Percentiles rank a stretch among this genome's conserved stretches.
Conservation (phyloP, 768 basidiomycete species). For the Polyporus arcularius region DNA sequence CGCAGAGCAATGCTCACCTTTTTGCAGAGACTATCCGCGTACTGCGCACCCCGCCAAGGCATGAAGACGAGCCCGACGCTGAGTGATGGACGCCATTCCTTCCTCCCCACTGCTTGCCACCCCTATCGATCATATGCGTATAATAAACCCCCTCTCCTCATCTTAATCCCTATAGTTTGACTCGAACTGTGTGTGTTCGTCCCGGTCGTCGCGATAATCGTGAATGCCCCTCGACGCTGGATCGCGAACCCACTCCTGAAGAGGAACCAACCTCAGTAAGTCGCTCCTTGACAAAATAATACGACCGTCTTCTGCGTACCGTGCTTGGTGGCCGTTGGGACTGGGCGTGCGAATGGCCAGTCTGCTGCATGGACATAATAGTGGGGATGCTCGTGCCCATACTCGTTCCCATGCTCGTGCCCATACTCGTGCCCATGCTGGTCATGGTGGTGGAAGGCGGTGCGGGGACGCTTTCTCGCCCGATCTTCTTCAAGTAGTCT, state of each 20-base stretch:
- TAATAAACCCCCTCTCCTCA: conserved; percentile 3
- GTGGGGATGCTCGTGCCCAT: conserved; percentile 8
- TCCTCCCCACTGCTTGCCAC: background rate
- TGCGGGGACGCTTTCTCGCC: conserved; percentile 22
- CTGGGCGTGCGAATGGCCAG: conserved; percentile 2
- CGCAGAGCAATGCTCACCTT: conserved; percentile 7
- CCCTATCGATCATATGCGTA: conserved; percentile 6
- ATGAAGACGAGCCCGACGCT: conserved; percentile 3
- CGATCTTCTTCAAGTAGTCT: conserved; percentile 69
- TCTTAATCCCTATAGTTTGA: conserved; percentile 11
- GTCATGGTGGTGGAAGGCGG: conserved; percentile 22
- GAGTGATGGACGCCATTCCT: background rate
- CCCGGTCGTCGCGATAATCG: conserved; percentile 22
- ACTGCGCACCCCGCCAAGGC: conserved; percentile 30
- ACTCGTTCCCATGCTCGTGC: background rate
- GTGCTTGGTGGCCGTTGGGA: conserved; percentile 9
- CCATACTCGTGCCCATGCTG: conserved; percentile 20
- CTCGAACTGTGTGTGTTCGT: conserved; percentile 5
- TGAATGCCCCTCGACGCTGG: conserved; percentile 34
- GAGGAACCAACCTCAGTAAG: conserved; percentile 5
- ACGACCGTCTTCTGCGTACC: conserved; percentile 18
- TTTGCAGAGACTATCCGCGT: conserved; percentile 56
- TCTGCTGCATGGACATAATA: conserved; percentile 14
- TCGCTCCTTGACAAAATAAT: conserved; percentile 5
- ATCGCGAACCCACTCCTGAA: conserved; percentile 36